Percentiles rank a stretch among this genome's conserved stretches.
Evolutionary conservation across 192 early-diverging fungal genomes (phyloP).

Genomic region (Chytriomyces sp.): DNA sequence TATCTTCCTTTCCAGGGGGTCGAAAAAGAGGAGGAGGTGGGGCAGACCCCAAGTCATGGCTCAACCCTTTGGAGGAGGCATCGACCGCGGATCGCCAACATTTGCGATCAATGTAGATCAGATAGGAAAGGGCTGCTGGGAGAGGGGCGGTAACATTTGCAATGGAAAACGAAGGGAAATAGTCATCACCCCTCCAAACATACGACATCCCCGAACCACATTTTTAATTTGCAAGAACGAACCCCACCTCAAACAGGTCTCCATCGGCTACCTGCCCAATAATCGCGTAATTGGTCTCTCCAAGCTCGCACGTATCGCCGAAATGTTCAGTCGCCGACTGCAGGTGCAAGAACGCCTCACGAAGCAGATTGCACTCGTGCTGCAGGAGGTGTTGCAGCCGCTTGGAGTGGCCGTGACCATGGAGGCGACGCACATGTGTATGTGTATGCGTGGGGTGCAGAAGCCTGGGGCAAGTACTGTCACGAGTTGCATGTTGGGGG

Average conservation of each 20-base stretch:
- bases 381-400: conserved; percentile 90
- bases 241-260: conserved; percentile 57
- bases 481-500: conserved; percentile 94
- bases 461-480: conserved; percentile 94
- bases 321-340: conserved; percentile 94
- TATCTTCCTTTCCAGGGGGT: no score
- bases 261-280: conserved; percentile 97
- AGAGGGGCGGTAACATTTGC: no score
- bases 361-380: conserved; percentile 91
- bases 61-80: no score
- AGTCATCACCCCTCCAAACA: no score
- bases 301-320: conserved; percentile 97
- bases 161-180: no score
- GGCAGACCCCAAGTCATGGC: no score
- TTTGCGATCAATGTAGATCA: no score
- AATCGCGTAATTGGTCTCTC: conserved; percentile 91
- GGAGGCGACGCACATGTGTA: conserved; percentile 95
- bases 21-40: no score
- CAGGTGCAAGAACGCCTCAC: conserved; percentile 98
- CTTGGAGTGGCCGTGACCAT: conserved; percentile 97
- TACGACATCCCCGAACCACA: no score
- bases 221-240: no score
- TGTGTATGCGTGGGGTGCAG: conserved; percentile 98
- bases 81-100: no score
- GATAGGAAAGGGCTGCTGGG: no score